These are phyloP conservation scores for Boletus subluridellus DNA, from an alignment of 1,284 basidiomycete species.

Conservation along the genomic window DNA sequence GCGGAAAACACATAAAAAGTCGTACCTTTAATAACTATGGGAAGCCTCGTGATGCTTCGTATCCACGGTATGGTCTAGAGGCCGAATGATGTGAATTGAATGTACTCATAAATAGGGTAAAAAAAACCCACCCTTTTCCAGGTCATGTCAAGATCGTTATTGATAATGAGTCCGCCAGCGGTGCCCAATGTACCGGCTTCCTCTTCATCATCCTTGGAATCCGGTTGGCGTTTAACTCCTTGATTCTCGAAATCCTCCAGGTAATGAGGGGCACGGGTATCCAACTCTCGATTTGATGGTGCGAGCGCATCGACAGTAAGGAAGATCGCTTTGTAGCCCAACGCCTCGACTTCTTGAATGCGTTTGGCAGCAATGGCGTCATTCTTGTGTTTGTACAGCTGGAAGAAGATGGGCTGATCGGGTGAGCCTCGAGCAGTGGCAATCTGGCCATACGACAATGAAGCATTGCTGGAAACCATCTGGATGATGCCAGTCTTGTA, in stretches of 20 bases:
- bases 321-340: slow-evolving; percentile 84
- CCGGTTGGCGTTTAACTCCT: slow-evolving; percentile 19
- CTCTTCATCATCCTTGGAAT: slow-evolving; percentile 32
- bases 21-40: slow-evolving; percentile 79
- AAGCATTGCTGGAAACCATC: slow-evolving; percentile 87
- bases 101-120: slow-evolving; percentile 2
- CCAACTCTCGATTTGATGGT: slow-evolving; percentile 82
- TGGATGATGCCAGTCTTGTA: slow-evolving; percentile 75
- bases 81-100: slow-evolving; percentile 4
- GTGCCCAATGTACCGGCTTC: slow-evolving; percentile 52
- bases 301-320: slow-evolving; percentile 89
- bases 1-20: not conserved
- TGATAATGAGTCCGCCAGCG: slow-evolving; percentile 59
- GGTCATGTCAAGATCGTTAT: slow-evolving; percentile 69
- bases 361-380: slow-evolving; percentile 67
- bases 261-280: slow-evolving; percentile 63
- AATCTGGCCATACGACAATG: slow-evolving; percentile 72
- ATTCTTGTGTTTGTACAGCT: slow-evolving; percentile 82
- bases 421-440: slow-evolving; percentile 53
- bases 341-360: slow-evolving; percentile 64
- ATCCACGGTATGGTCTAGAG: slow-evolving; percentile 75
- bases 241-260: slow-evolving; percentile 57
- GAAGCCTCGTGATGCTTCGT: slow-evolving; percentile 68
- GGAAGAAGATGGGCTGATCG: slow-evolving; percentile 77
- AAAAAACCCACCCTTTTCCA: slow-evolving; percentile 53